Base-by-base conservation (phyloP, 805 yeast genomes). In the Metschnikowia dekortorum region DNA sequence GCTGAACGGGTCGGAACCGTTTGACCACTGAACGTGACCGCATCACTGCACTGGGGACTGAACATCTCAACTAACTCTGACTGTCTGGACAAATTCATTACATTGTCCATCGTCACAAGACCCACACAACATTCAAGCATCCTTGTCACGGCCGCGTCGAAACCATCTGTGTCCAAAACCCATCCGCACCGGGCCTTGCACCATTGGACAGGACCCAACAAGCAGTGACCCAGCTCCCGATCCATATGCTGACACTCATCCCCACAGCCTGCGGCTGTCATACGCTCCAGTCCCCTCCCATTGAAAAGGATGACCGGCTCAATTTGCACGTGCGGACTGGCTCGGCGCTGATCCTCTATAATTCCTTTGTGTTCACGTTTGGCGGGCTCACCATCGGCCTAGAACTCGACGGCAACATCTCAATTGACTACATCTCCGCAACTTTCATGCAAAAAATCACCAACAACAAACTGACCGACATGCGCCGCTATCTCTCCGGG, bases 321-420 rank as follows among this genome's bases (percentile, higher is more conserved):
- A 75, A 80, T 50, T 67, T 85, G 53, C 81, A 81, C 48, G 78
- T 78, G 42, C 72, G 92, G 50, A 83, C 89, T 1, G 94, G 94
- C 13, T 80, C 89, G 1, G 81, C 89, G 0, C 68, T 82, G 1
- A 69, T 77, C 1, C 70, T 83, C 28, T 72, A 77, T 35, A 78
- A 82, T 57, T 85, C 91, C 6, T 71, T 82, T 45, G 71, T 86
- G 1, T 76, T 83, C 31, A 83, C 81, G 0, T 80, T 73, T 61
- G 92, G 91, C n/a, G 94, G 94, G 0, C 66, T 84, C 14, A 78
- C 82, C 0, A 64, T 82, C 8, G 86, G 85, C 1, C 59, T 86
- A 14, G 78, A 79, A 43, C 59, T 84, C 36, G 52, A 45, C 41
- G 57, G 66, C 3, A 59, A 69, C 2, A 67, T 75, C 29, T 68